phyloP scores from a whole-genome alignment of 1,139 yeast genomes.

The Candida sanyaensis region DNA sequence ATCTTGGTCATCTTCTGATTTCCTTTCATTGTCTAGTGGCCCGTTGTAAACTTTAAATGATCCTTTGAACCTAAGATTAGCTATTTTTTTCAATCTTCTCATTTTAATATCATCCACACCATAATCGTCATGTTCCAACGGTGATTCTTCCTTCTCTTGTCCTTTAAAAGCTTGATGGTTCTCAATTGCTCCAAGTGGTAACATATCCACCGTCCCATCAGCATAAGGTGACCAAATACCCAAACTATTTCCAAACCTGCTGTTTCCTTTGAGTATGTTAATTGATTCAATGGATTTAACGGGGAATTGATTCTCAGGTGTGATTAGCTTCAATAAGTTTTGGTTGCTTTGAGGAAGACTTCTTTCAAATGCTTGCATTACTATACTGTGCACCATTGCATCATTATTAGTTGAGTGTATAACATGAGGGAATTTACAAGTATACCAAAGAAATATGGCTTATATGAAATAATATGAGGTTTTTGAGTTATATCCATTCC shows the following conservation, averaged over 20 bases:
- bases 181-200: conserved; percentile 53
- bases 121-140: conserved; percentile 4
- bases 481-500: conserved; percentile 18
- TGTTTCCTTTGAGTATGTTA: conserved; percentile 64
- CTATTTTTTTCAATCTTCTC: conserved; percentile 33
- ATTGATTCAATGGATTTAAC: conserved; percentile 55
- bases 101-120: conserved; percentile 13
- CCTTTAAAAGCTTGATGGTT: conserved; percentile 25
- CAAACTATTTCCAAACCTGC: conserved; percentile 55
- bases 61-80: conserved; percentile 63
- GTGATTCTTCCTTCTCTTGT: conserved; percentile 8
- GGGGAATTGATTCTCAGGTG: conserved; percentile 42
- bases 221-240: conserved; percentile 78
- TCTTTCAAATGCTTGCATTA: conserved; percentile 59
- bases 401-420: conserved; percentile 57
- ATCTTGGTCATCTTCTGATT: conserved; percentile 19
- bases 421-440: conserved; percentile 69
- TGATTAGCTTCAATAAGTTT: conserved; percentile 27
- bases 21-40: conserved; percentile 29
- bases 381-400: conserved; percentile 48
- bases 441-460: conserved; percentile 64
- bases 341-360: conserved; percentile 45
- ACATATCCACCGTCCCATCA: conserved; percentile 58
- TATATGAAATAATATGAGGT: conserved; percentile 52
- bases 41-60: conserved; percentile 26